Conservation (phyloP, 2,329 filamentous ascomycete species). For the Hirsutella thompsonii region DNA sequence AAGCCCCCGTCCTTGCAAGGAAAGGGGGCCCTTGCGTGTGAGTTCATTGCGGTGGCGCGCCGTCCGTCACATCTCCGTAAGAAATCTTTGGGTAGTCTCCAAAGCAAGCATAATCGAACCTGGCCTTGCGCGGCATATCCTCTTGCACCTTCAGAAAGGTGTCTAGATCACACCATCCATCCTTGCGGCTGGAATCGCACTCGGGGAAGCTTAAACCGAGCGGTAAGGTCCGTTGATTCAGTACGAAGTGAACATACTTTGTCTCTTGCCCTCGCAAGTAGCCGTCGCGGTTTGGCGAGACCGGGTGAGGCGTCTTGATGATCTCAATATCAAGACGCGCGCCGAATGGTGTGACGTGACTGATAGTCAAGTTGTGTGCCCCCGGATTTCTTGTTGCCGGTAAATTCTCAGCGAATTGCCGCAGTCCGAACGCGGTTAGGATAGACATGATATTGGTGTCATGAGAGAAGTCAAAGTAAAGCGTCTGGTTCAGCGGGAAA, state of each 20-base stretch:
- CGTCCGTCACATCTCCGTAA: conserved; percentile 26
- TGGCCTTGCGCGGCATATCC: conserved; percentile 40
- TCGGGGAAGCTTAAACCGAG: conserved; percentile 52
- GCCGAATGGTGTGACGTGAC: conserved; percentile 58
- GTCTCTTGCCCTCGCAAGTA: conserved; percentile 43
- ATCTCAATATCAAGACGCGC: conserved; percentile 63
- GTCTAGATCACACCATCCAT: conserved; percentile 66
- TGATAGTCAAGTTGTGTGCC: conserved; percentile 49
- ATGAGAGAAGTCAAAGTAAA: conserved; percentile 70
- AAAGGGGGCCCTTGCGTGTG: too few relatives aligned
- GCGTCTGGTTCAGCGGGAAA: conserved; percentile 59
- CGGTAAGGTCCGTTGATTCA: conserved; percentile 63
- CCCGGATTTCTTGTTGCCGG: conserved; percentile 41
- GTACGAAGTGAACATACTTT: conserved; percentile 59
- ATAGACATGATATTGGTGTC: conserved; percentile 62
- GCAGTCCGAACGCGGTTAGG: conserved; percentile 59
- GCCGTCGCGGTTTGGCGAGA: conserved; percentile 39
- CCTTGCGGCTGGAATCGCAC: conserved; percentile 48
- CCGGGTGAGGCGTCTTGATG: conserved; percentile 52
- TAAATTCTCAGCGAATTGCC: conserved; percentile 51
- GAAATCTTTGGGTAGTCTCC: conserved; percentile 30
- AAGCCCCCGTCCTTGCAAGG: too few relatives aligned
- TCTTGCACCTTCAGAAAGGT: conserved; percentile 54
- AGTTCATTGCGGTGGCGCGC: conserved; percentile 13
- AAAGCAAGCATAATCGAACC: conserved; percentile 55